Conservation (phyloP, 192 early-diverging fungal genomes). For the Spinellus fusiger region DNA sequence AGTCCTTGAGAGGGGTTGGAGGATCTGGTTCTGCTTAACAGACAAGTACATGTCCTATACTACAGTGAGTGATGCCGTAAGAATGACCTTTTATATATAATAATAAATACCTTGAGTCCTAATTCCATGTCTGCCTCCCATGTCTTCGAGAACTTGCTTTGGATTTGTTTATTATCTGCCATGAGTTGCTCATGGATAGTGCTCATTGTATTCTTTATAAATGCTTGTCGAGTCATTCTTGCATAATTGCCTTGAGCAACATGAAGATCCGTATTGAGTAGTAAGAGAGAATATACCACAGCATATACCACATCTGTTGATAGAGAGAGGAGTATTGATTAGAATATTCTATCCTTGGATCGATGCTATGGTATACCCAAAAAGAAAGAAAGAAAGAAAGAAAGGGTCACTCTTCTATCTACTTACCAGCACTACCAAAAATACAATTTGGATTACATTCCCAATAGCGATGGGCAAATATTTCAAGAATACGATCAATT, state of each 20-base stretch:
- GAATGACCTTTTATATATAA: not conserved
- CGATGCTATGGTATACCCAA: not conserved
- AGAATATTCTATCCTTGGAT: not conserved
- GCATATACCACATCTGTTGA: slow-evolving; percentile 78
- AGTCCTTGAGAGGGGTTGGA: slow-evolving; percentile 28
- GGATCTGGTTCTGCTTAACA: slow-evolving; percentile 55
- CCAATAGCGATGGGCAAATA: slow-evolving; percentile 75
- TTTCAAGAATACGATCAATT: slow-evolving; percentile 83
- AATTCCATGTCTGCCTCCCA: slow-evolving; percentile 55
- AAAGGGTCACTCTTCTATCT: slow-evolving; percentile 1
- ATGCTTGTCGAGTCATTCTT: slow-evolving; percentile 71
- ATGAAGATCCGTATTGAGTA: slow-evolving; percentile 93
- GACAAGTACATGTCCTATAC: slow-evolving; percentile 49
- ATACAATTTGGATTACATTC: slow-evolving; percentile 71
- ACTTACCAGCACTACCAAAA: slow-evolving; percentile 29
- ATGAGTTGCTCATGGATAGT: slow-evolving; percentile 35
- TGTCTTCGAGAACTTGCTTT: slow-evolving; percentile 17
- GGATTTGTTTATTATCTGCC: not conserved
- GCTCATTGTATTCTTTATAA: slow-evolving; percentile 64
- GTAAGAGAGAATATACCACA: slow-evolving; percentile 75
- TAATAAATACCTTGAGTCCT: slow-evolving; percentile 35
- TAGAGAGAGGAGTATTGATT: not conserved
- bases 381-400: too few relatives aligned
- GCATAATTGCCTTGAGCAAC: slow-evolving; percentile 65
- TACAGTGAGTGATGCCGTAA: not conserved